phyloP scores from a whole-genome alignment of 805 yeast genomes.

The Lachancea fermentati region DNA sequence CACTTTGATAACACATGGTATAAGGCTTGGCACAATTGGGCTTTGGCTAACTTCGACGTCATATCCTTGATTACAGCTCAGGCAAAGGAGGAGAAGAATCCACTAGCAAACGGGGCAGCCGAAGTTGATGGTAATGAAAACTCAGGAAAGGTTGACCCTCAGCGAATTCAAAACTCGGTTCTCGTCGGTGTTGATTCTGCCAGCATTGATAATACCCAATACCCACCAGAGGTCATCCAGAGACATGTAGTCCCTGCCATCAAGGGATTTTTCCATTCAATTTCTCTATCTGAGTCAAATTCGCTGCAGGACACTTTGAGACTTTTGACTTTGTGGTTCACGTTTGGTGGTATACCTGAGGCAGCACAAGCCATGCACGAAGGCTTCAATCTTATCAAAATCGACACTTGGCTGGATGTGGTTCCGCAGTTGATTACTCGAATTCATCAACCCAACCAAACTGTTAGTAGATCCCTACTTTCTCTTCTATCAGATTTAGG shows the following conservation, averaged over 20 bases:
- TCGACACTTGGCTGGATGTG: slow-evolving; percentile 94
- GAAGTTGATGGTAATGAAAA: slow-evolving; percentile 17
- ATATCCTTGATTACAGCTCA: slow-evolving; percentile 52
- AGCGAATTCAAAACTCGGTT: slow-evolving; percentile 14
- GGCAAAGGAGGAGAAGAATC: slow-evolving; percentile 25
- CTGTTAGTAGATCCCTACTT: slow-evolving; percentile 73
- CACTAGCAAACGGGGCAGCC: slow-evolving; percentile 15
- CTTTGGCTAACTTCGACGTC: slow-evolving; percentile 94
- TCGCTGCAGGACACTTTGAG: slow-evolving; percentile 91
- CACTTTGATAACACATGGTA: slow-evolving; percentile 93
- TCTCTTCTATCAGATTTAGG: slow-evolving; percentile 83
- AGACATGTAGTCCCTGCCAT: slow-evolving; percentile 95
- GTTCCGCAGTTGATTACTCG: slow-evolving; percentile 94
- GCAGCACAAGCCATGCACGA: slow-evolving; percentile 87
- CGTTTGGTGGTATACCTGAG: slow-evolving; percentile 88
- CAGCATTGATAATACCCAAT: slow-evolving; percentile 25
- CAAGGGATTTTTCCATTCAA: slow-evolving; percentile 91
- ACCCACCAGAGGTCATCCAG: slow-evolving; percentile 54
- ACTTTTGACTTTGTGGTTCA: slow-evolving; percentile 88
- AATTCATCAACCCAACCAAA: slow-evolving; percentile 89
- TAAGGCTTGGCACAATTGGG: slow-evolving; percentile 99
- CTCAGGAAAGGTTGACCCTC: slow-evolving; percentile 11
- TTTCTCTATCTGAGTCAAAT: slow-evolving; percentile 76
- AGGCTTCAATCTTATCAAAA: slow-evolving; percentile 82
- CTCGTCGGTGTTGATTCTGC: slow-evolving; percentile 30